These are phyloP conservation scores for Eimeria necatrix DNA, from an alignment of 169 alveolate genomes.

Conservation along the genomic window DNA sequence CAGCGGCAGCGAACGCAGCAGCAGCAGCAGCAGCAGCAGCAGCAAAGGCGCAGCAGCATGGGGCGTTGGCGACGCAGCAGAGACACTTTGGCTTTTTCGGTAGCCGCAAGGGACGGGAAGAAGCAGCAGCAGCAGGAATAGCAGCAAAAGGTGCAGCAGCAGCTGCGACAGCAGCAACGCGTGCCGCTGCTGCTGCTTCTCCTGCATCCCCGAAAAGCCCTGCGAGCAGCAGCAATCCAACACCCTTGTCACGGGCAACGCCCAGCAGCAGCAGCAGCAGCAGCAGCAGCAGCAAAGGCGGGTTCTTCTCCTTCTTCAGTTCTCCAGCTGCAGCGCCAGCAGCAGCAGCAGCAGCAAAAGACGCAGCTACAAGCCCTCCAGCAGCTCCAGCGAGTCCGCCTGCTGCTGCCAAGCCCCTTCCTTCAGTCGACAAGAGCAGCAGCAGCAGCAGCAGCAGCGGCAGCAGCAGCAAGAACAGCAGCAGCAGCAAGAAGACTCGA, in stretches of 20 bases:
- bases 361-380: not conserved
- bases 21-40: slow-evolving; percentile 50
- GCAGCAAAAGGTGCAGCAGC: slow-evolving; percentile 34
- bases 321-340: slow-evolving; percentile 11
- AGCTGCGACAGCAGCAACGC: slow-evolving; percentile 40
- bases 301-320: not conserved
- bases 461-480: slow-evolving; percentile 57
- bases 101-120: not conserved
- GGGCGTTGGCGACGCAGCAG: not conserved
- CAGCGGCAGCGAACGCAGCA: slow-evolving; percentile 36
- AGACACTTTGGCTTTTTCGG: slow-evolving; percentile 24
- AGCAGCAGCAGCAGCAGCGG: slow-evolving; percentile 29
- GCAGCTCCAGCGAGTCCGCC: not conserved
- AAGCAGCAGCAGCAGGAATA: slow-evolving; percentile 10
- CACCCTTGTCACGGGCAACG: not conserved
- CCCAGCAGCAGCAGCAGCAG: slow-evolving; percentile 52
- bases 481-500: slow-evolving; percentile 39
- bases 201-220: not conserved
- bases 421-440: not conserved
- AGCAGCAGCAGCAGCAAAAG: slow-evolving; percentile 43
- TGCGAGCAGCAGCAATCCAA: not conserved
- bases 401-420: not conserved
- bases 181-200: not conserved
- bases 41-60: slow-evolving; percentile 43
- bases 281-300: slow-evolving; percentile 25